Conservation (phyloP, 768 basidiomycete species). For the Suillus hirtellus region DNA sequence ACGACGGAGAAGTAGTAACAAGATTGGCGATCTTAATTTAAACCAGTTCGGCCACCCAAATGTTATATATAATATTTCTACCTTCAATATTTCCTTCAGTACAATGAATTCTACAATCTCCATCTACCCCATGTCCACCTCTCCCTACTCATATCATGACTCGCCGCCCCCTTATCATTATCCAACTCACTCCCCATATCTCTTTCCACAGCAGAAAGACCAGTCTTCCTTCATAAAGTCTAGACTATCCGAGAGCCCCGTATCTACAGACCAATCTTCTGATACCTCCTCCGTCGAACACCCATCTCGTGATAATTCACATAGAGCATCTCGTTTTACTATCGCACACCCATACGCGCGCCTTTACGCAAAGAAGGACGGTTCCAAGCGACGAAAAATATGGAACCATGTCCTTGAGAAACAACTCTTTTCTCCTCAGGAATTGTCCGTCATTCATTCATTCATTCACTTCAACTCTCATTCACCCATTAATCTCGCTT, state of each 20-base stretch:
- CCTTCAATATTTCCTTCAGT: background rate
- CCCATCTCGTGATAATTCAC: slow-evolving; percentile 18
- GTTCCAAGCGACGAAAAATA: slow-evolving; percentile 67
- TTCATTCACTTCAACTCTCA: background rate
- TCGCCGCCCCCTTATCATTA: slow-evolving; percentile 13
- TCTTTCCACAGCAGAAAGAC: slow-evolving; percentile 1
- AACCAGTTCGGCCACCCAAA: background rate
- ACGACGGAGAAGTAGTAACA: background rate
- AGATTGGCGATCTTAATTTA: slow-evolving; percentile 8
- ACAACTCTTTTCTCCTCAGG: slow-evolving; percentile 62
- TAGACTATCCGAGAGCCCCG: slow-evolving; percentile 9
- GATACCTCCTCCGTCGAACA: slow-evolving; percentile 13
- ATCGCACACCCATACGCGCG: slow-evolving; percentile 71
- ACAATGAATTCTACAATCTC: background rate
- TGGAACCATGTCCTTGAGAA: slow-evolving; percentile 83
- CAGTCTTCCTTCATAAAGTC: slow-evolving; percentile 13
- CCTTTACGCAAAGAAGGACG: slow-evolving; percentile 62
- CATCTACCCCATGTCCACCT: background rate
- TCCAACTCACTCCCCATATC: slow-evolving; percentile 11
- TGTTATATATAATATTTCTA: no score
- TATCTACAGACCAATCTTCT: background rate
- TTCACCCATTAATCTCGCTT: background rate
- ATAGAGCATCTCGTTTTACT: slow-evolving; percentile 28
- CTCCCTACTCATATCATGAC: background rate
- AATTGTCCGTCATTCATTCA: slow-evolving; percentile 48